Evolutionary conservation across 768 basidiomycete genomes (phyloP), one percentile per base, ranked within the genome.

Genomic region (Chalciporus piperatus): DNA sequence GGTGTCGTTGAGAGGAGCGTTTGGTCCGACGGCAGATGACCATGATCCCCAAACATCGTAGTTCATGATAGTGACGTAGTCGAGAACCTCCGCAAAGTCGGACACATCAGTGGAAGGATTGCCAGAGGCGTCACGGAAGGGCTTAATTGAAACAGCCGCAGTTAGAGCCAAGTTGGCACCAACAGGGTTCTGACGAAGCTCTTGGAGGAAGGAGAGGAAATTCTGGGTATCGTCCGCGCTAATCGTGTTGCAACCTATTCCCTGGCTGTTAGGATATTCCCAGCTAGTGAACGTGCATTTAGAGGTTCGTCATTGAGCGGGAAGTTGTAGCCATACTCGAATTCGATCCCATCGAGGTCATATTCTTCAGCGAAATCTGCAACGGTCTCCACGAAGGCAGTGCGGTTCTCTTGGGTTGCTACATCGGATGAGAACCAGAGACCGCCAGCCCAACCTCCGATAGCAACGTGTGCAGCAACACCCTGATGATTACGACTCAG

Each of bases 191-290:
- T 57, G 51, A 40, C 87, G 81, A 19, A 94, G 80, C 41, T 77
- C 75, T 59, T 84, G 74, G 13, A 95, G 74, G 74, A 93, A 89
- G 6, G 70, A 54, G 32, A 92, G 77, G 70, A 87, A 89, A 67
- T 95, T 94, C 41, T 78, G 73, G 0, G 83, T 79, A 64, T 97
- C 93, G 47, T 73, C 52, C 7, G 47, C 10, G 20, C 69, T 65
- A 50, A 83, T 74, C 1, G 67, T 66, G 66, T 95, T 95, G 58
- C 87, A 87, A 3, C 79, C 80, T 3, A 84, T 74, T 22, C 90
- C 89, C 45, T 74, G 68, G 12, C 70, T 59, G 50, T 76, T 80
- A 3, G 92, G 92, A 63, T 87, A 92, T 68, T 95, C 92, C 90
- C 90, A 93, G 63, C 89, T 91, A 27, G 47, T 22, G 41, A 14